These are phyloP conservation scores for Lunularia cruciata DNA, from an alignment of 225 moss, liverwort and hornwort species.

Conservation along the genomic window DNA sequence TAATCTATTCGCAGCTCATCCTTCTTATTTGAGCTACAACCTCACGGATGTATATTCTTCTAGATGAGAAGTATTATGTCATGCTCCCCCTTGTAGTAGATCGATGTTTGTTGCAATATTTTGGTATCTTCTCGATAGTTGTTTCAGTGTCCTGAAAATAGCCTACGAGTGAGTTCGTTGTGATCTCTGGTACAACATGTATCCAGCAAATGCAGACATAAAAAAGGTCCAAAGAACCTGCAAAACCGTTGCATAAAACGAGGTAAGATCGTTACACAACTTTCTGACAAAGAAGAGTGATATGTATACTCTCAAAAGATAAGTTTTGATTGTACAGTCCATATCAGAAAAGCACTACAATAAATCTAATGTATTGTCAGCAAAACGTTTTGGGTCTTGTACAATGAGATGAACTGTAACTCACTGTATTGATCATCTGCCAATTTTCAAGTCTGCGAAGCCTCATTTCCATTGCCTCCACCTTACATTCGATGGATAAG, in stretches of 20 bases:
- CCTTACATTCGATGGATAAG: slow-evolving; percentile 57
- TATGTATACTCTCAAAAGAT: not conserved
- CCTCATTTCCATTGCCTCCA: slow-evolving; percentile 69
- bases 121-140: not conserved
- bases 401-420: no score
- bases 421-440: slow-evolving; percentile 76
- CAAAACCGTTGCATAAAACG: slow-evolving; percentile 20
- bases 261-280: no score
- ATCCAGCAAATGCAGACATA: slow-evolving; percentile 80
- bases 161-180: slow-evolving; percentile 61
- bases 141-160: not conserved
- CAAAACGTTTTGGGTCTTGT: no score
- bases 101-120: not conserved
- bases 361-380: no score
- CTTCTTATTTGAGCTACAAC: not conserved
- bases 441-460: slow-evolving; percentile 75
- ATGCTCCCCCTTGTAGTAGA: not conserved
- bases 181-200: slow-evolving; percentile 69
- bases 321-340: no score
- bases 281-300: not conserved
- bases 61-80: slow-evolving; percentile 1
- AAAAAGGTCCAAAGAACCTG: slow-evolving; percentile 89
- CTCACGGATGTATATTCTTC: not conserved
- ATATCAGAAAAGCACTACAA: no score
- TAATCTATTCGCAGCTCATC: not conserved